These are phyloP conservation scores for Durio zibethinus DNA, from an alignment of 345 rosid species.

Conservation along the genomic window DNA sequence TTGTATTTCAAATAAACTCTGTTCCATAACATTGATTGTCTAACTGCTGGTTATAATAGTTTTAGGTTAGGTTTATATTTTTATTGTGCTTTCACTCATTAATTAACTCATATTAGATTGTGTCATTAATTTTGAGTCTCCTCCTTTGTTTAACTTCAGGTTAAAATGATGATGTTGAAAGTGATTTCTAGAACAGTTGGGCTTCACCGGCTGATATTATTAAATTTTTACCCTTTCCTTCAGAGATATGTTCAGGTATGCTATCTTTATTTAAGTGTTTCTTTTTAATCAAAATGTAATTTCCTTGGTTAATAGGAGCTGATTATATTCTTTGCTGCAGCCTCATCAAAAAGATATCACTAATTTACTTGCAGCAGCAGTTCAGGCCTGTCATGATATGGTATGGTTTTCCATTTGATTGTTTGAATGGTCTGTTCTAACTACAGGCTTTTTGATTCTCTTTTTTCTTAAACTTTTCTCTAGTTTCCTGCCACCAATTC, in stretches of 20 bases:
- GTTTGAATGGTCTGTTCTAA: slow-evolving; percentile 3
- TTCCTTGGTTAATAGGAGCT: slow-evolving; percentile 7
- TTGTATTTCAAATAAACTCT: neutral
- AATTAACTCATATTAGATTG: neutral
- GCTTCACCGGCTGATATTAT: slow-evolving; percentile 66
- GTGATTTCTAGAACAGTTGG: slow-evolving; percentile 88
- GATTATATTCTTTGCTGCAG: slow-evolving; percentile 41
- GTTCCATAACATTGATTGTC: neutral
- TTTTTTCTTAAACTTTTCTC: neutral
- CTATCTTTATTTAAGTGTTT: slow-evolving; percentile 4
- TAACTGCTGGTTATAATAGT: neutral
- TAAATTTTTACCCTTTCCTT: slow-evolving; percentile 73
- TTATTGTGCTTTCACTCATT: neutral
- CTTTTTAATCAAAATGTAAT: neutral
- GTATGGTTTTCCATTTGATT: slow-evolving; percentile 38
- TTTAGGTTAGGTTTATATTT: neutral
- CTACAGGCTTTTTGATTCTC: neutral
- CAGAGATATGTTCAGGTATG: slow-evolving; percentile 82
- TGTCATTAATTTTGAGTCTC: neutral
- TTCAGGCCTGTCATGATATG: slow-evolving; percentile 98
- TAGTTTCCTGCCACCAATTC: neutral
- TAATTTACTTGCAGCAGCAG: slow-evolving; percentile 79
- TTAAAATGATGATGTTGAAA: slow-evolving; percentile 90
- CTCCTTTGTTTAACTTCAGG: slow-evolving; percentile 43
- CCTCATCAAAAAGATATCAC: slow-evolving; percentile 92